A percentile compares a stretch with the other conserved stretches of the same genome.
Evolutionary conservation across 768 basidiomycete genomes (phyloP).

Genomic region (Arthromyces matolae): DNA sequence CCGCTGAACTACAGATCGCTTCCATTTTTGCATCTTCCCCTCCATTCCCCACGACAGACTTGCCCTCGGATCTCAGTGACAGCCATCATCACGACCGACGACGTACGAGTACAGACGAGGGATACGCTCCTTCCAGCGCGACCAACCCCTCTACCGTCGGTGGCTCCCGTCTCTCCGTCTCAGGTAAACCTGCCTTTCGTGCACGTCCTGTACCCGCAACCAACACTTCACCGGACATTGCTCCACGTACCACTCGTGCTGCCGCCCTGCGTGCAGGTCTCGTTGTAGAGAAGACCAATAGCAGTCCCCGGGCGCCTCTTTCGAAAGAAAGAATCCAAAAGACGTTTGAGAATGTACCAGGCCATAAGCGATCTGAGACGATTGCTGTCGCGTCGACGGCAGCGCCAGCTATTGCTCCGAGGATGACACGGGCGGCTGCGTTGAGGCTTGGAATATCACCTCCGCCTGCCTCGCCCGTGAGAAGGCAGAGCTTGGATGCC

Average conservation of each 20-base stretch:
- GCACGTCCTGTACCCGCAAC: conserved; percentile 68
- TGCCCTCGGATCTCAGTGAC: conserved; percentile 41
- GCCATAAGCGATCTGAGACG: conserved; percentile 68
- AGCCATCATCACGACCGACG: conserved; percentile 35
- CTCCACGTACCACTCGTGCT: conserved; percentile 72
- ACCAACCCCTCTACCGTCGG: conserved; percentile 42
- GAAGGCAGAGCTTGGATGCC: conserved; percentile 34
- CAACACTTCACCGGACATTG: conserved; percentile 59
- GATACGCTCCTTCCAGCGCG: conserved; percentile 41
- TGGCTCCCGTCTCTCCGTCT: conserved; percentile 34
- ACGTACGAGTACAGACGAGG: conserved; percentile 35
- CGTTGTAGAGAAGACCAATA: conserved; percentile 39
- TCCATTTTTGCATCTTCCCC: conserved; percentile 81
- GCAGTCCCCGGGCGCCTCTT: conserved; percentile 46
- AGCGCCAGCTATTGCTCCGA: conserved; percentile 65
- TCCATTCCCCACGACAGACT: conserved; percentile 66
- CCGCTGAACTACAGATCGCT: conserved; percentile 77
- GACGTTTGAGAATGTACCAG: conserved; percentile 77
- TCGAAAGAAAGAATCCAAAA: conserved; percentile 58
- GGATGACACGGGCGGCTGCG: conserved; percentile 74
- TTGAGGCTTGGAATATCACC: conserved; percentile 54
- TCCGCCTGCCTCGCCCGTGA: conserved; percentile 35
- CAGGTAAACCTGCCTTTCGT: conserved; percentile 52
- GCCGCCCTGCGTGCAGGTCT: conserved; percentile 70
- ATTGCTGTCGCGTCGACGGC: conserved; percentile 74